These are phyloP conservation scores for Aspergillus sergii DNA, from an alignment of 2,329 filamentous ascomycete genomes.

Conservation along the genomic window DNA sequence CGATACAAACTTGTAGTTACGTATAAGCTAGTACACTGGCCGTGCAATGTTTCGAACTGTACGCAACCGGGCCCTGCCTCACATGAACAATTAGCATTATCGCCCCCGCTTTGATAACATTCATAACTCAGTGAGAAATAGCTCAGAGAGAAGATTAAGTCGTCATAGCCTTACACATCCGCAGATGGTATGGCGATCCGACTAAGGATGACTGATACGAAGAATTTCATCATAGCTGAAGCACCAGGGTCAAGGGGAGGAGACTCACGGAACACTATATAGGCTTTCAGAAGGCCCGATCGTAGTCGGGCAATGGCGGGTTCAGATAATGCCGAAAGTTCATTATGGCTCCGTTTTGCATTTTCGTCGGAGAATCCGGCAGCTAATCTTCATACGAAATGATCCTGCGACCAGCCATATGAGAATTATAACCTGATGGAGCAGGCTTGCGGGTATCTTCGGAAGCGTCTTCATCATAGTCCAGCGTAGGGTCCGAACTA, in stretches of 20 bases:
- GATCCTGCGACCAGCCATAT: constrained; percentile 34
- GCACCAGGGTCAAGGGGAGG: constrained; percentile 13
- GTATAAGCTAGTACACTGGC: background rate
- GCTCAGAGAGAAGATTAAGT: constrained; percentile 53
- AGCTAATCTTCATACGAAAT: constrained; percentile 42
- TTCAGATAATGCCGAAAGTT: background rate
- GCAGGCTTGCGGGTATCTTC: background rate
- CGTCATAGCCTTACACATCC: constrained; percentile 46
- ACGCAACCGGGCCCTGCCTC: background rate
- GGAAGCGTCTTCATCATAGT: constrained; percentile 43
- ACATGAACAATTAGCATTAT: background rate
- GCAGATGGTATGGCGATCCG: constrained; percentile 60
- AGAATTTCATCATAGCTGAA: constrained; percentile 74
- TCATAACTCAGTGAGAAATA: background rate
- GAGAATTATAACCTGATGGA: constrained; percentile 8
- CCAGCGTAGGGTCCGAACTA: constrained; percentile 40
- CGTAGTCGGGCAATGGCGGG: background rate
- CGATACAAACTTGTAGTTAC: background rate
- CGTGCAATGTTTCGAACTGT: background rate
- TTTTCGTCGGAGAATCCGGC: background rate
- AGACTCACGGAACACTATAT: background rate
- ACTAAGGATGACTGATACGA: constrained; percentile 96
- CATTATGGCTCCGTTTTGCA: background rate
- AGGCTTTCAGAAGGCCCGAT: background rate
- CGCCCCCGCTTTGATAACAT: background rate